phyloP scores from a whole-genome alignment of 768 basidiomycete genomes.

The Boletellus ananiceps region DNA sequence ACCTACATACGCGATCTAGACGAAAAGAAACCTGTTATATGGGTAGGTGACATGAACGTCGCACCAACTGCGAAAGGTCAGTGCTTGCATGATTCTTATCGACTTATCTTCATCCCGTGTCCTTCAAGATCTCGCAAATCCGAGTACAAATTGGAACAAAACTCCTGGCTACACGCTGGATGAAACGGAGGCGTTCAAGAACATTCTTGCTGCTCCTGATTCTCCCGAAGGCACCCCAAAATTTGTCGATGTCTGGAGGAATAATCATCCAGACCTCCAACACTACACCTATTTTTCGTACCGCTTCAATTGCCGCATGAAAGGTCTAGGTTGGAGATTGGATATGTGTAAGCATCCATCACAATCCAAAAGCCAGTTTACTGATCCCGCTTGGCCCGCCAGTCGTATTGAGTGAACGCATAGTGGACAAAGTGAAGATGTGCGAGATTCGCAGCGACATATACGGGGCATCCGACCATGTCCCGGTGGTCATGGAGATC shows the following conservation, averaged over 20 bases:
- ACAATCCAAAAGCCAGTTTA: not conserved
- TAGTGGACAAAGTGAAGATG: constrained; percentile 61
- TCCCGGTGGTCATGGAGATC: constrained; percentile 77
- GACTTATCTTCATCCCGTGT: not conserved
- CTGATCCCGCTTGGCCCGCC: constrained; percentile 5
- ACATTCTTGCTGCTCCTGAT: constrained; percentile 55
- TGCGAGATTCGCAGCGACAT: constrained; percentile 85
- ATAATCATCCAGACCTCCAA: constrained; percentile 57
- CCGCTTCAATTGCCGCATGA: constrained; percentile 72
- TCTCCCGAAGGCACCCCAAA: constrained; percentile 34
- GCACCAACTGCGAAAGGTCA: constrained; percentile 72
- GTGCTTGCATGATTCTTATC: not conserved
- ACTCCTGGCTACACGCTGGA: constrained; percentile 79
- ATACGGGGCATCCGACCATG: constrained; percentile 85
- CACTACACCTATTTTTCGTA: constrained; percentile 86
- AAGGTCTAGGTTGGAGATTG: constrained; percentile 83
- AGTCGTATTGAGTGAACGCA: constrained; percentile 76
- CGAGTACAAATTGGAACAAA: constrained; percentile 82
- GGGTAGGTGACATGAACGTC: constrained; percentile 86
- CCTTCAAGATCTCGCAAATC: constrained; percentile 57
- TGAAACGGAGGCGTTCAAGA: constrained; percentile 71
- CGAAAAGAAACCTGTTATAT: constrained; percentile 78
- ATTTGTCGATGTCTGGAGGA: constrained; percentile 81
- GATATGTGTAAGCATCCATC: constrained; percentile 64
- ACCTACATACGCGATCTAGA: constrained; percentile 68